Evolutionary conservation across 345 rosid species (phyloP).

Genomic region (Isatis tinctoria): DNA sequence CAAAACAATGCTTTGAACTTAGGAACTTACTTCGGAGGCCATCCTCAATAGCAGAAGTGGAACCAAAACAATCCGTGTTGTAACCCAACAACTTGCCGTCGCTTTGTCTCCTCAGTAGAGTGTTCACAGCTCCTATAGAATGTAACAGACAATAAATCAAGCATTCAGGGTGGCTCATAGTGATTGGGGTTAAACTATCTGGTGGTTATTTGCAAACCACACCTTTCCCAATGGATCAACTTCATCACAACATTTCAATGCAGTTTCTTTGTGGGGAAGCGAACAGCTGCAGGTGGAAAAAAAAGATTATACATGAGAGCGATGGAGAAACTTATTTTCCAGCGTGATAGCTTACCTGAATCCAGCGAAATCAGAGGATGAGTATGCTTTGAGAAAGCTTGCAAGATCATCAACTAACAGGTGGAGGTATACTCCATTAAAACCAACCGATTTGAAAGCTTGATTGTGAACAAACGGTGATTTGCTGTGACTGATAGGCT

Average conservation of each 20-base stretch:
- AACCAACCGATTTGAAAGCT: conserved; percentile 80
- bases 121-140: conserved; percentile 97
- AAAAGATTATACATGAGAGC: conserved; percentile 9
- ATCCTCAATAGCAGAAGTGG: conserved; percentile 95
- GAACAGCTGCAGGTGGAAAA: conserved; percentile 64
- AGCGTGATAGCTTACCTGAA: conserved; percentile 56
- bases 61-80: conserved; percentile 89
- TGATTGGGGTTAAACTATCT: neutral
- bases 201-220: neutral
- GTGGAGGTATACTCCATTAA: conserved; percentile 72
- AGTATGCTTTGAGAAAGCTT: conserved; percentile 67
- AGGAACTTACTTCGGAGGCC: conserved; percentile 64
- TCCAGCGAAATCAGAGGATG: conserved; percentile 83
- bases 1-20: conserved; percentile 1
- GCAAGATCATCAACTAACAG: conserved; percentile 76
- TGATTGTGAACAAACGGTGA: conserved; percentile 81
- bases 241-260: conserved; percentile 76
- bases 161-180: conserved; percentile 3
- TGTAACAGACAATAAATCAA: conserved; percentile 34
- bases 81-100: conserved; percentile 79
- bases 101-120: conserved; percentile 66
- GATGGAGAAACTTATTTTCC: neutral
- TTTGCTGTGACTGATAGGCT: conserved; percentile 94
- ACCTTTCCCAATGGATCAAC: conserved; percentile 94
- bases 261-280: conserved; percentile 90